Percentiles rank a stretch among this genome's conserved stretches.
These are phyloP conservation scores for Tremellales sp. DNA, from an alignment of 1,284 basidiomycete species.

Conservation along the genomic window DNA sequence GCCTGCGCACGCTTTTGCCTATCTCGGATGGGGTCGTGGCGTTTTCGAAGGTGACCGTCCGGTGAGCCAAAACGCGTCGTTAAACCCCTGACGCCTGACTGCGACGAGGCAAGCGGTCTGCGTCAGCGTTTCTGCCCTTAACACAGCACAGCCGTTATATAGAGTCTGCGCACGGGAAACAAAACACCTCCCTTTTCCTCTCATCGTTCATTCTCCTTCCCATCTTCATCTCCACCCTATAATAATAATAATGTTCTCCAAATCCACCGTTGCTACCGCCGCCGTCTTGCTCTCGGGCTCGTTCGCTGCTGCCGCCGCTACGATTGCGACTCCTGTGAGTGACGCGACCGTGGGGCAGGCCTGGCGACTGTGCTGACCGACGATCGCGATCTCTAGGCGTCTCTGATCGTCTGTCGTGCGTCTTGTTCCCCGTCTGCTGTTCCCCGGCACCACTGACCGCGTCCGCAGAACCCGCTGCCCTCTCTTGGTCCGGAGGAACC, in stretches of 20 bases:
- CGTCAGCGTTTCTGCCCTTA: too few relatives aligned
- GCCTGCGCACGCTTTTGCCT: too few relatives aligned
- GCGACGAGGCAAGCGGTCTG: background rate
- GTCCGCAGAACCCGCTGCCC: slow-evolving; percentile 26
- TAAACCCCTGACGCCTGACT: too few relatives aligned
- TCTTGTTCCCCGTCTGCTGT: background rate
- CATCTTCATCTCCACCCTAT: background rate
- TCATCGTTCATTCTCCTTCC: background rate
- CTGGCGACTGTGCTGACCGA: background rate
- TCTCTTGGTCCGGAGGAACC: slow-evolving; percentile 59
- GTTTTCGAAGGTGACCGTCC: too few relatives aligned
- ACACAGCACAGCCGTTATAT: background rate
- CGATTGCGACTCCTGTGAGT: slow-evolving; percentile 60
- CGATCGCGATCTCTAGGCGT: slow-evolving; percentile 20
- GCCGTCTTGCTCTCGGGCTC: slow-evolving; percentile 26
- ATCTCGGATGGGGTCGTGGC: too few relatives aligned
- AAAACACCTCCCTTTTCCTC: background rate
- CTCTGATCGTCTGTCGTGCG: slow-evolving; percentile 53
- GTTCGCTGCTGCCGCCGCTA: slow-evolving; percentile 51
- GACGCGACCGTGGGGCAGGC: slow-evolving; percentile 12
- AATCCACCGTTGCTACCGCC: slow-evolving; percentile 1
- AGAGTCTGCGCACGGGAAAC: background rate
- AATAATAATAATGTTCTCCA: too few relatives aligned
- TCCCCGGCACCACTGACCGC: slow-evolving; percentile 8
- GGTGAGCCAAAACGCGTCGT: too few relatives aligned